Conservation (phyloP, 2,329 filamentous ascomycete species). For the Didymosphaeria variabile region DNA sequence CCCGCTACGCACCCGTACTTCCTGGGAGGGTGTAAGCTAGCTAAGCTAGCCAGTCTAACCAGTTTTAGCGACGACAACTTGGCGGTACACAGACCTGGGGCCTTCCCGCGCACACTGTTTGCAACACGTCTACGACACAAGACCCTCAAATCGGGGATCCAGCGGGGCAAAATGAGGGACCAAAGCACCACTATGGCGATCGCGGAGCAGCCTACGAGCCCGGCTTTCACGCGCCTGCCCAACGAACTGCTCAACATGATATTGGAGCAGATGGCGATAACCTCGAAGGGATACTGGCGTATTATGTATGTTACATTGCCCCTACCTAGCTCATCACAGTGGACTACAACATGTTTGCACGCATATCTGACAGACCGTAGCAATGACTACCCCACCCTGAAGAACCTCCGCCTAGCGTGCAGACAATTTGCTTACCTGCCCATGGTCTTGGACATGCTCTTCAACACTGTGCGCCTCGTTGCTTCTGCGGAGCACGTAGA, state of each 20-base stretch:
- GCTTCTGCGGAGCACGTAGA: neutral
- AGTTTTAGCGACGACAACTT: too few relatives aligned
- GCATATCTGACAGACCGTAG: neutral
- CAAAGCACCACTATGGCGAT: neutral
- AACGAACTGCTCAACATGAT: constrained; percentile 3
- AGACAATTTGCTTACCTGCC: constrained; percentile 4
- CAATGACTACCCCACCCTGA: neutral
- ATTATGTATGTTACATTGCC: neutral
- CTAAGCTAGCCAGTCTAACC: too few relatives aligned
- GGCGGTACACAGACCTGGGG: neutral
- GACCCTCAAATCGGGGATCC: neutral
- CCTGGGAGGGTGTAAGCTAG: too few relatives aligned
- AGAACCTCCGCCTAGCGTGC: constrained; percentile 6
- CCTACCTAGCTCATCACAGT: neutral
- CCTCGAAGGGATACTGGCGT: neutral
- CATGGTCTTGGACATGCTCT: neutral
- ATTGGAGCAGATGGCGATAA: neutral
- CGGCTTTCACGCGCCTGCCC: constrained; percentile 1
- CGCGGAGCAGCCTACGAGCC: neutral
- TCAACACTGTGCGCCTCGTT: neutral
- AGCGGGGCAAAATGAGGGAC: neutral
- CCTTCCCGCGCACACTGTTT: neutral
- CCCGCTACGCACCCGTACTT: too few relatives aligned
- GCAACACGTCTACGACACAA: too few relatives aligned
- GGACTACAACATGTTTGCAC: neutral